A percentile compares a stretch with the other conserved stretches of the same genome.
phyloP scores from a whole-genome alignment of 768 basidiomycete species.

The Amanita molliuscula region DNA sequence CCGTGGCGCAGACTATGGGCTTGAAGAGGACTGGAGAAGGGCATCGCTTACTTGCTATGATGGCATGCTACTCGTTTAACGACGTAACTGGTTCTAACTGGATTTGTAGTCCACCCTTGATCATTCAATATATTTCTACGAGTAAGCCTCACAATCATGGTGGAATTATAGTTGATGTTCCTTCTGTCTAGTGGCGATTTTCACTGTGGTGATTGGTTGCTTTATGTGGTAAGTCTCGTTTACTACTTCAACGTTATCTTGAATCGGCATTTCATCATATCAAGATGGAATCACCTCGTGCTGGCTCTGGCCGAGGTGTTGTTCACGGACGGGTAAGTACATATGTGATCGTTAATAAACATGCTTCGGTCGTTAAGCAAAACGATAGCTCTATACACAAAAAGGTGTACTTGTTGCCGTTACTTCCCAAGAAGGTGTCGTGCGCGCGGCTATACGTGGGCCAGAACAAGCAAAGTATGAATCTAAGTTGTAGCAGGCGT shows the following conservation, averaged over 20 bases:
- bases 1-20: conserved; percentile 43
- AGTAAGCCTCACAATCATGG: conserved; percentile 28
- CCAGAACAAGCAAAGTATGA: conserved; percentile 18
- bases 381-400: conserved; percentile 54
- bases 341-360: background rate
- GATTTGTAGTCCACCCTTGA: conserved; percentile 54
- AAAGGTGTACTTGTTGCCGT: conserved; percentile 62
- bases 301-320: conserved; percentile 56
- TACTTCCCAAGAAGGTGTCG: conserved; percentile 71
- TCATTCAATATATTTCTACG: conserved; percentile 74
- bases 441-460: conserved; percentile 46
- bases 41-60: conserved; percentile 47
- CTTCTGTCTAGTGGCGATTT: conserved; percentile 47
- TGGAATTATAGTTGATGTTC: background rate
- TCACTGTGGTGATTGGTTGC: conserved; percentile 70
- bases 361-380: conserved; percentile 4
- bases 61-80: conserved; percentile 29
- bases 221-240: conserved; percentile 52
- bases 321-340: conserved; percentile 58
- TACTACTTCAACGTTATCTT: conserved; percentile 2
- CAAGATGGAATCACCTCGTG: conserved; percentile 55
- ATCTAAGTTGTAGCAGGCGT: conserved; percentile 23
- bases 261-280: background rate
- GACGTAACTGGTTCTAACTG: background rate
- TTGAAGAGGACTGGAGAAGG: conserved; percentile 39